Evolutionary conservation across 139 green algal species (phyloP).

Genomic region (Asterochloris erici): DNA sequence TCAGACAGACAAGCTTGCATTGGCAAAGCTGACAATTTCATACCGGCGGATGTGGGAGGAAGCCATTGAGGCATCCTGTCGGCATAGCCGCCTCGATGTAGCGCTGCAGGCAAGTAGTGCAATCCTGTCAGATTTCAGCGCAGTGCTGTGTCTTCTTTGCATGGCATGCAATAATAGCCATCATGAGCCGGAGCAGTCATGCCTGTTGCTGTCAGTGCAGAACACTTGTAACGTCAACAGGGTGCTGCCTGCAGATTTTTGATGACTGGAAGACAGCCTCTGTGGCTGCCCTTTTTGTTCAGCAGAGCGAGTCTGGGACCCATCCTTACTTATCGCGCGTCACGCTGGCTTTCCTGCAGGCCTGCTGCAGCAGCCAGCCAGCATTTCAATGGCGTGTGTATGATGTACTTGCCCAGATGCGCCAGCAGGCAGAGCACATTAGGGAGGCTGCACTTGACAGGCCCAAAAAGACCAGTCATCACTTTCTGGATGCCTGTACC

Average conservation of each 20-base stretch:
- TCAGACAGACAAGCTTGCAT: constrained; percentile 7
- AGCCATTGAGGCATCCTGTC: constrained; percentile 43
- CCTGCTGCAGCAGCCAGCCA: constrained; percentile 36
- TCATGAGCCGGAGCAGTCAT: neutral
- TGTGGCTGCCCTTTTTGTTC: constrained; percentile 20
- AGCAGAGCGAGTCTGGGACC: neutral
- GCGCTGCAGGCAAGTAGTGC: constrained; percentile 28
- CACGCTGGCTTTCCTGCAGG: constrained; percentile 50
- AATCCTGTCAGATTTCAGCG: neutral
- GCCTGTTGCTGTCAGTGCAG: too few relatives aligned
- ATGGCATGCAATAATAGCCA: neutral
- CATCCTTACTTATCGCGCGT: constrained; percentile 40
- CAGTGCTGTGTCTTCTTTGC: neutral
- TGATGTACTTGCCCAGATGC: constrained; percentile 53
- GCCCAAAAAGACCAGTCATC: constrained; percentile 43
- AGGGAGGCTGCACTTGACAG: constrained; percentile 31
- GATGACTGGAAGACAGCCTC: constrained; percentile 55
- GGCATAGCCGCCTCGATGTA: constrained; percentile 22
- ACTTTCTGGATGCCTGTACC: constrained; percentile 30
- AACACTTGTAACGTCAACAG: neutral
- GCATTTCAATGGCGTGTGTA: constrained; percentile 47
- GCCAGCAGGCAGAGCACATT: constrained; percentile 47
- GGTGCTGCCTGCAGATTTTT: constrained; percentile 36
- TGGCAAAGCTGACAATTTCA: constrained; percentile 14
- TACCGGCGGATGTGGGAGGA: constrained; percentile 47